These are phyloP conservation scores for Alternaria dauci DNA, from an alignment of 2,329 filamentous ascomycete species.

Conservation along the genomic window DNA sequence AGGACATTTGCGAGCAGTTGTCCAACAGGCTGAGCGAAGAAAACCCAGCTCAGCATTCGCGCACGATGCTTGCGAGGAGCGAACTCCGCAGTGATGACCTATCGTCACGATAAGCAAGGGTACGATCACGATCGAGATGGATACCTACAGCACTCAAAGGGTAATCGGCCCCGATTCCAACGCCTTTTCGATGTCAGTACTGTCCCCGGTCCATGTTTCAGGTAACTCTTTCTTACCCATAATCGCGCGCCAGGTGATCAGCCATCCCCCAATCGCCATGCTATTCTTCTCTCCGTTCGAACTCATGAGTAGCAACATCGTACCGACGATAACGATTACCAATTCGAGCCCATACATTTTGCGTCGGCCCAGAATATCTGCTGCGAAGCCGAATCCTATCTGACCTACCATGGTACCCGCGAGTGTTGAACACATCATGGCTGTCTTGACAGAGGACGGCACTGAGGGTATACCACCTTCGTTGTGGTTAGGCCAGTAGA, in stretches of 20 bases:
- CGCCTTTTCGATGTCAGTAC: slow-evolving; percentile 19
- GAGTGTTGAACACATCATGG: slow-evolving; percentile 51
- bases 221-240: slow-evolving; percentile 42
- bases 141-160: slow-evolving; percentile 45
- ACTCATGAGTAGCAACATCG: slow-evolving; percentile 51
- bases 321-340: slow-evolving; percentile 53
- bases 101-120: not conserved
- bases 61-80: slow-evolving; percentile 49
- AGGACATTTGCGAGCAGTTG: slow-evolving; percentile 47
- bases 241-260: slow-evolving; percentile 52
- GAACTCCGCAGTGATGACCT: slow-evolving; percentile 52
- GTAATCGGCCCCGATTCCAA: slow-evolving; percentile 52
- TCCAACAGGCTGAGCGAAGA: slow-evolving; percentile 55
- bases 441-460: slow-evolving; percentile 45
- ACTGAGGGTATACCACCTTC: slow-evolving; percentile 34
- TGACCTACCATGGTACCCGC: slow-evolving; percentile 52
- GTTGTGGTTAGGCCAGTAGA: slow-evolving; percentile 47
- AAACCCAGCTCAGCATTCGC: slow-evolving; percentile 54
- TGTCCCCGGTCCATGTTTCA: not conserved
- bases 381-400: slow-evolving; percentile 50
- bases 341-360: slow-evolving; percentile 54
- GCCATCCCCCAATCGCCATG: slow-evolving; percentile 51
- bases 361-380: slow-evolving; percentile 49
- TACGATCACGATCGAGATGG: not conserved
- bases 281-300: slow-evolving; percentile 47